phyloP scores from a whole-genome alignment of 2,329 filamentous ascomycete genomes.

The Aotearoamyces nothofagi region DNA sequence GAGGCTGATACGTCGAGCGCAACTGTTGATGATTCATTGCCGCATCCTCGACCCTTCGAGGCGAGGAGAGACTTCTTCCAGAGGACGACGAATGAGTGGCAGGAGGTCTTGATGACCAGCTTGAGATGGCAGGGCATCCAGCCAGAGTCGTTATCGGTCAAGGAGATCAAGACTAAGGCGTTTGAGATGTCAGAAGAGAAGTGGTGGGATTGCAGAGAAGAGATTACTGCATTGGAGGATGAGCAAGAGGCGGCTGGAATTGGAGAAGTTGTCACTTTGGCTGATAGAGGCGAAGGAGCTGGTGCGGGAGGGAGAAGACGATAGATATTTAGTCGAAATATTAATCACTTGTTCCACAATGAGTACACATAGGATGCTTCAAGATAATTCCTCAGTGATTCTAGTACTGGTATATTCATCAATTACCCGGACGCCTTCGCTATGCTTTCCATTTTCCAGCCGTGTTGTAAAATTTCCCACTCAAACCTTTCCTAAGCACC shows the following conservation, averaged over 20 bases:
- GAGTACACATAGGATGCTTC: too few species aligned
- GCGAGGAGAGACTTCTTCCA: slow-evolving; percentile 82
- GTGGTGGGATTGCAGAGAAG: slow-evolving; percentile 97
- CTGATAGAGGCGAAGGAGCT: slow-evolving; percentile 47
- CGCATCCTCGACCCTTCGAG: slow-evolving; percentile 47
- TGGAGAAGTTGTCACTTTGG: slow-evolving; percentile 76
- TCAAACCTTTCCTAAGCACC: too few species aligned
- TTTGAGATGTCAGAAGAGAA: slow-evolving; percentile 89
- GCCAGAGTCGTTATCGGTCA: slow-evolving; percentile 56
- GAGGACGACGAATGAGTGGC: slow-evolving; percentile 80
- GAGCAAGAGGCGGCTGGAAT: slow-evolving; percentile 93
- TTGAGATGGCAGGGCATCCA: slow-evolving; percentile 53
- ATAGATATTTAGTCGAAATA: slow-evolving; percentile 4
- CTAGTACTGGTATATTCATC: too few species aligned
- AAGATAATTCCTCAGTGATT: too few species aligned
- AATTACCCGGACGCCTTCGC: too few species aligned
- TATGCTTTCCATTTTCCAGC: too few species aligned
- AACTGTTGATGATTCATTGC: slow-evolving; percentile 15
- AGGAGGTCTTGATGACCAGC: slow-evolving; percentile 66
- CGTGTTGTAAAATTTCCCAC: too few species aligned
- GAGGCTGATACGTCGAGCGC: slow-evolving; percentile 21
- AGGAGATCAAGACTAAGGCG: slow-evolving; percentile 84
- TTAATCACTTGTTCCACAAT: too few species aligned
- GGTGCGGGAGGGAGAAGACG: slow-evolving; percentile 51
- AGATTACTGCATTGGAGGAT: slow-evolving; percentile 81